These are phyloP conservation scores for Ormosia semicastrata DNA, from an alignment of 306 rosid genomes.

Conservation along the genomic window DNA sequence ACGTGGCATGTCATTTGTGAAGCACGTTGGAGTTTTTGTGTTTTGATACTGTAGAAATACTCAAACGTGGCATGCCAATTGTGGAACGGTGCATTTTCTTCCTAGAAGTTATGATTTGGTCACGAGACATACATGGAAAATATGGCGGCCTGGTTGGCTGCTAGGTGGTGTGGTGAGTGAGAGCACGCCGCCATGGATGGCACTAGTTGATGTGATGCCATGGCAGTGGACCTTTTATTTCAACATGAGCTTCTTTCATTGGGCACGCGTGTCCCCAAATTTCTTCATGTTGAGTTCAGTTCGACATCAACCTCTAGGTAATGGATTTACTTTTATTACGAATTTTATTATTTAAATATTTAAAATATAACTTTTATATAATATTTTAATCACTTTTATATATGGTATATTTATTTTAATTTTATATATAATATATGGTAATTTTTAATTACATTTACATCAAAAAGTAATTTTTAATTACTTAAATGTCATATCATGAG, in stretches of 20 bases:
- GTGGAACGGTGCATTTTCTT: background rate
- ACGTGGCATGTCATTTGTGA: background rate
- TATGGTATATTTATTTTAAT: too few relatives aligned
- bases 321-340: too few relatives aligned
- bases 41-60: too few relatives aligned
- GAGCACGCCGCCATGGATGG: slow-evolving; percentile 25
- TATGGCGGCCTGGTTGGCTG: background rate
- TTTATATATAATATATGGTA: too few relatives aligned
- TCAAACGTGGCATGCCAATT: background rate
- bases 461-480: too few relatives aligned
- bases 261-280: slow-evolving; percentile 29
- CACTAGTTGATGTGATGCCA: slow-evolving; percentile 15
- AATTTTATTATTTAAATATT: too few relatives aligned
- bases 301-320: background rate
- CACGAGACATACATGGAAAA: background rate
- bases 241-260: background rate
- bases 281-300: background rate
- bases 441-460: too few relatives aligned
- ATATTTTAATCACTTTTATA: too few relatives aligned
- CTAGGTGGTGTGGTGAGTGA: background rate
- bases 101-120: background rate
- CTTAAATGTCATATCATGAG: too few relatives aligned
- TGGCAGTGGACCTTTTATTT: background rate
- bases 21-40: background rate
- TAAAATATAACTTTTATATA: too few relatives aligned